Evolutionary conservation across 2,329 filamentous ascomycete species (phyloP).

Genomic region (Plenodomus tracheiphilus): DNA sequence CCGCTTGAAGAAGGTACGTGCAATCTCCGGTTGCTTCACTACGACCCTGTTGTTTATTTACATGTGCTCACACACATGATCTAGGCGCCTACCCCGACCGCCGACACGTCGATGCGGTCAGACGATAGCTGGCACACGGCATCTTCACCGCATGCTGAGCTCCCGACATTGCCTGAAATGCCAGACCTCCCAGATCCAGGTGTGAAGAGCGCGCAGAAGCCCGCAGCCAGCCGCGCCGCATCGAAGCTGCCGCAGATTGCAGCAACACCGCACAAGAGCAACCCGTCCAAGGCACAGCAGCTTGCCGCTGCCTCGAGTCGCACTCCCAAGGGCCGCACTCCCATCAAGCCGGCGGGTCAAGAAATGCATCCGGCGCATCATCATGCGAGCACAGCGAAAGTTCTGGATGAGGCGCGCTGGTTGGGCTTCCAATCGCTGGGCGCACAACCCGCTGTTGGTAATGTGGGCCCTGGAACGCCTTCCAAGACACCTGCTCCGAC

Average conservation of each 20-base stretch:
- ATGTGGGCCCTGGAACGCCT: constrained; percentile 62
- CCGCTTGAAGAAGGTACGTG: constrained; percentile 41
- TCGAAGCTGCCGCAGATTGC: constrained; percentile 32
- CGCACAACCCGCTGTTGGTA: constrained; percentile 50
- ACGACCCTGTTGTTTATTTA: constrained; percentile 28
- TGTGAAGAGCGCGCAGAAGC: constrained; percentile 32
- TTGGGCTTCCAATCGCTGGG: constrained; percentile 76
- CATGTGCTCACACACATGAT: constrained; percentile 24
- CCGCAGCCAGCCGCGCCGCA: constrained; percentile 17
- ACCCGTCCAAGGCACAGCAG: constrained; percentile 22
- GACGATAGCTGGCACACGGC: constrained; percentile 35
- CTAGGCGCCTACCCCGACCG: constrained; percentile 34
- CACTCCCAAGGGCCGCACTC: constrained; percentile 64
- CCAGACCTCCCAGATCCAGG: constrained; percentile 22
- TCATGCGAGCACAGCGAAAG: constrained; percentile 72
- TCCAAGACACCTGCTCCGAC: constrained; percentile 55
- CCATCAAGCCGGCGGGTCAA: constrained; percentile 69
- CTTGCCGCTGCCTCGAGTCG: constrained; percentile 24
- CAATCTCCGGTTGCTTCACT: constrained; percentile 1
- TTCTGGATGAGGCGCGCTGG: constrained; percentile 77
- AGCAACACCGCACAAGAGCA: constrained; percentile 53
- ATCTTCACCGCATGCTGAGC: constrained; percentile 25
- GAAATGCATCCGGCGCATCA: constrained; percentile 93
- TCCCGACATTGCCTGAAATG: constrained; percentile 24
- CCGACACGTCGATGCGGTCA: constrained; percentile 17